Evolutionary conservation across 306 rosid species (phyloP).

Genomic region (Albizia julibrissin): DNA sequence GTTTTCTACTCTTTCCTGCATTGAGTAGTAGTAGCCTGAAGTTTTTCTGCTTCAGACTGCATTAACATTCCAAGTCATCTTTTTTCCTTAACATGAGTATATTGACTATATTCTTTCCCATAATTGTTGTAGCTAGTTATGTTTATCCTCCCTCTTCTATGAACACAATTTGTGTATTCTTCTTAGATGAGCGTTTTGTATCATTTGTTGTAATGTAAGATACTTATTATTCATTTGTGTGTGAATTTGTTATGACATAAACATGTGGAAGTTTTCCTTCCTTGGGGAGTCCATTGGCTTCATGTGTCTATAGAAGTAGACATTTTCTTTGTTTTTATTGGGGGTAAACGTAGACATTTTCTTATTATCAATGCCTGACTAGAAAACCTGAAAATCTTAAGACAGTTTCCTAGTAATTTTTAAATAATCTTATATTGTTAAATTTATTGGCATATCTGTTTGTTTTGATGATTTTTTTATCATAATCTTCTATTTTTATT

Average conservation of each 20-base stretch:
- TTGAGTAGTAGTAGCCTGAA: slow-evolving; percentile 29
- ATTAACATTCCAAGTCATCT: slow-evolving; percentile 26
- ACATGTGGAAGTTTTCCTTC: slow-evolving; percentile 3
- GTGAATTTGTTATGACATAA: slow-evolving; percentile 23
- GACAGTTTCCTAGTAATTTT: not conserved
- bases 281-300: not conserved
- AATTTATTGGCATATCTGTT: too few species aligned
- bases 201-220: slow-evolving; percentile 33
- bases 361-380: not conserved
- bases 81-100: slow-evolving; percentile 17
- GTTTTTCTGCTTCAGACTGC: slow-evolving; percentile 38
- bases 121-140: slow-evolving; percentile 38
- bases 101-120: slow-evolving; percentile 35
- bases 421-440: not conserved
- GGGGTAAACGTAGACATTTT: not conserved
- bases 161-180: slow-evolving; percentile 20
- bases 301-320: not conserved
- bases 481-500: too few species aligned
- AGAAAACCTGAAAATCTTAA: not conserved
- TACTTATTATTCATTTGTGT: slow-evolving; percentile 25
- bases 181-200: slow-evolving; percentile 17
- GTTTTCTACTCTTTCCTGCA: slow-evolving; percentile 26
- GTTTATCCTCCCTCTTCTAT: slow-evolving; percentile 38
- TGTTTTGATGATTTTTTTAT: not conserved
- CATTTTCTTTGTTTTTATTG: too few species aligned